phyloP scores from a whole-genome alignment of 1,284 basidiomycete genomes.

The Chondrostereum purpureum region DNA sequence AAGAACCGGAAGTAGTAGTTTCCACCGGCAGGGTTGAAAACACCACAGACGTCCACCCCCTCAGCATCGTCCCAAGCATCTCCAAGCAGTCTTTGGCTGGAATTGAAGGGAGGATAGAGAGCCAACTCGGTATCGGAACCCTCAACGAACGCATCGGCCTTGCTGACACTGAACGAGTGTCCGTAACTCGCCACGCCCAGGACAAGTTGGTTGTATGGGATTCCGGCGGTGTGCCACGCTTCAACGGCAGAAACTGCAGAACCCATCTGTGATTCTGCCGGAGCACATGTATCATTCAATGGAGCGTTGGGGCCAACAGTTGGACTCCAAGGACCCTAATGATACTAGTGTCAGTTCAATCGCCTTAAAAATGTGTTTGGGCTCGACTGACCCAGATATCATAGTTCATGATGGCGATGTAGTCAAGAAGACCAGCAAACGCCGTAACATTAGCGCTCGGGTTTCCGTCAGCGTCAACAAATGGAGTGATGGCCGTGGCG shows the following conservation, averaged over 20 bases:
- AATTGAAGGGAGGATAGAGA: neutral
- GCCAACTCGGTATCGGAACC: neutral
- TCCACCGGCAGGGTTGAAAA: constrained; percentile 23
- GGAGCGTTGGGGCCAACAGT: constrained; percentile 67
- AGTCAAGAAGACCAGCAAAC: constrained; percentile 72
- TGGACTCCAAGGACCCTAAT: constrained; percentile 58
- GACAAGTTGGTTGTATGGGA: constrained; percentile 30
- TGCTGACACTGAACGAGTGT: constrained; percentile 4
- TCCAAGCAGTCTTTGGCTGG: constrained; percentile 18
- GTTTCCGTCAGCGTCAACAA: constrained; percentile 47
- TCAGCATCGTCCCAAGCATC: constrained; percentile 73
- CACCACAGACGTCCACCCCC: constrained; percentile 10
- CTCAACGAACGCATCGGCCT: neutral
- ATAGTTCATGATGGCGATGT: constrained; percentile 36
- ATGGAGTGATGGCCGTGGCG: constrained; percentile 67
- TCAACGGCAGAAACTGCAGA: constrained; percentile 69
- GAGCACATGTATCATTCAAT: constrained; percentile 71
- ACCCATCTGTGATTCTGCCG: constrained; percentile 52
- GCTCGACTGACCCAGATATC: constrained; percentile 8
- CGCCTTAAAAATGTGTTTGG: neutral
- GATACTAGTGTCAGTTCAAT: neutral
- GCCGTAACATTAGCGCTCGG: constrained; percentile 60
- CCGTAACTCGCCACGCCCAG: constrained; percentile 2
- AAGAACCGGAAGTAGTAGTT: constrained; percentile 45
- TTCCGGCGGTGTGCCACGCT: constrained; percentile 59